A percentile compares a stretch with the other conserved stretches of the same genome.
phyloP scores from a whole-genome alignment of 805 yeast genomes.

The Candida incommunis region DNA sequence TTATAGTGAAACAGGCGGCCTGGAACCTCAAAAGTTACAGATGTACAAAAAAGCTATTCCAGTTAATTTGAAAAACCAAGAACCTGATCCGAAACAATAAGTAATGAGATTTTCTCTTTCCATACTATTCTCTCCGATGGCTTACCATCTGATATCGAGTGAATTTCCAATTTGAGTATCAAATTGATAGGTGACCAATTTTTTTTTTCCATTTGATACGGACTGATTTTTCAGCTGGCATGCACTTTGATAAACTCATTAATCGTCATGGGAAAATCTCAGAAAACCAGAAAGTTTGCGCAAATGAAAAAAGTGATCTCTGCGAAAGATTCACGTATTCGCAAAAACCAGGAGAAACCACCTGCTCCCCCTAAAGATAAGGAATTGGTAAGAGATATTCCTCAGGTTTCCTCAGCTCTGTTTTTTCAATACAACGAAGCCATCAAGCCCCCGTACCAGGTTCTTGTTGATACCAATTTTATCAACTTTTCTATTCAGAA shows the following conservation, averaged over 20 bases:
- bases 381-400: constrained; percentile 60
- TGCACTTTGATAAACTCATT: constrained; percentile 2
- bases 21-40: too few species aligned
- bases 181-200: not conserved
- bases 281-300: constrained; percentile 95
- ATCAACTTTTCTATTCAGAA: constrained; percentile 93
- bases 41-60: too few species aligned
- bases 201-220: not conserved
- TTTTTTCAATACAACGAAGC: constrained; percentile 91
- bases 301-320: constrained; percentile 70
- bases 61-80: too few species aligned
- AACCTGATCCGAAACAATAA: too few species aligned
- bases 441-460: constrained; percentile 96
- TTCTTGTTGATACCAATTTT: constrained; percentile 90
- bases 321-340: constrained; percentile 53
- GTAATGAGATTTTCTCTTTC: too few species aligned
- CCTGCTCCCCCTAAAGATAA: constrained; percentile 37
- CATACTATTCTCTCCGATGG: too few species aligned
- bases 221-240: not conserved
- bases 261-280: constrained; percentile 78
- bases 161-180: too few species aligned
- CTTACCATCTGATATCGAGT: too few species aligned
- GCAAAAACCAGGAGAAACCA: constrained; percentile 24
- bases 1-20: too few species aligned
- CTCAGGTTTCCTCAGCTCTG: constrained; percentile 90